Conservation (phyloP, 768 basidiomycete genomes). For the Mycena capillaripes region DNA sequence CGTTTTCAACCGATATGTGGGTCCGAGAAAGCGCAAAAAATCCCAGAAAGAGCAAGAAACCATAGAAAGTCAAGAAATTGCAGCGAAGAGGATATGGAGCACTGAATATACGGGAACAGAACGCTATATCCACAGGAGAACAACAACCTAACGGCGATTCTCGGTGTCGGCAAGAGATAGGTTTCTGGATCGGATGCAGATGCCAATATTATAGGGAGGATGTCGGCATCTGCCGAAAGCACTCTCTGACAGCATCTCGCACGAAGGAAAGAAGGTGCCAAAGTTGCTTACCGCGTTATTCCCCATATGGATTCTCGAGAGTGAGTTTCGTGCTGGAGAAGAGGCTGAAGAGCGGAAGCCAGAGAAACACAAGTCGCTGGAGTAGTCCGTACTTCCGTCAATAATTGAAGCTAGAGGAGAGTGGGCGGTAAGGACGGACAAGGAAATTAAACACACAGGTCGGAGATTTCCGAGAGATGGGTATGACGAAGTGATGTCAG, state of each 20-base stretch:
- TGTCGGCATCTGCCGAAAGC: slow-evolving; percentile 3
- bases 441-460: not conserved
- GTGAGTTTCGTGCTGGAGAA: not conserved
- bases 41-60: too few species aligned
- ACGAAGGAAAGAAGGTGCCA: not conserved
- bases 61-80: too few species aligned
- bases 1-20: too few species aligned
- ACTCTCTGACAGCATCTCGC: slow-evolving; percentile 2
- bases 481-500: not conserved
- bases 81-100: too few species aligned
- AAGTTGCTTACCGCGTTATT: not conserved
- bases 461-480: not conserved
- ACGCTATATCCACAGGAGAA: not conserved
- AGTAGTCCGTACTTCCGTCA: not conserved
- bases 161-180: not conserved
- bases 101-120: too few species aligned
- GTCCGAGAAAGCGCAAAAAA: too few species aligned
- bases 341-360: not conserved
- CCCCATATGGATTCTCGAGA: slow-evolving; percentile 15
- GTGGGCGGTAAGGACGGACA: not conserved
- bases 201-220: not conserved
- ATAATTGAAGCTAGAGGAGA: not conserved
- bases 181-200: not conserved
- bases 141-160: not conserved
- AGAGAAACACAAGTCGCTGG: not conserved